Base-by-base conservation (phyloP, 768 basidiomycete genomes). In the Glaciozyma martinii region DNA sequence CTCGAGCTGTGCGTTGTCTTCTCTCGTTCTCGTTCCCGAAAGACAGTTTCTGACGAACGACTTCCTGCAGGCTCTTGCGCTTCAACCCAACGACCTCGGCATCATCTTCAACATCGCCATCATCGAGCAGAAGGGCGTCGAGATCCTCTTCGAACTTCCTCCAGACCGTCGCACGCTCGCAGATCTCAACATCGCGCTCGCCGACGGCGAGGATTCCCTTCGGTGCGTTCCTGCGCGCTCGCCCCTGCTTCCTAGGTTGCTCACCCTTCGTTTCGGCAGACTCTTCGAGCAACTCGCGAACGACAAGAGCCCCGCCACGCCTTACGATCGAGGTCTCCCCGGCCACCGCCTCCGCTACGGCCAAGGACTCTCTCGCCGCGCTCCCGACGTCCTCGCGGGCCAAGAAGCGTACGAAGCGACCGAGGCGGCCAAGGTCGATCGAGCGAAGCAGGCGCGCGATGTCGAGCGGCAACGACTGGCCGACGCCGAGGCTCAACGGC, bases 111-210 rank as follows among this genome's bases (percentile, higher is more conserved):
- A 99, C 76, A 89, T 97, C 72, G 93, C 94, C 61, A 93, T 99
- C 88, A 91, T 98, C 42, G 86, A 93, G 76, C 95, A 99, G 75
- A 97, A 97, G 77, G 86, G 89, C 0, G 89, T 90, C 0, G 94
- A 97, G 76, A 81, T 97, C 78, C 78, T 98, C 30, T 86, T 91
- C 69, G 81, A 84, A 1, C 77, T 93, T 30, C 3, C 23, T 55
- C 30, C 56, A 25, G 44, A 56, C 1, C 40, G 42, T 16, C 40
- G 56, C 8, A 57, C 56, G 12, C 56, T 57, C 42, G 42, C 42
- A 40, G 56, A 57, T 25, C 25, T 57, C 42, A 18, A 27, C 27
- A 40, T 43, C 25, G 56, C 56, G 5, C 42, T 57, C 42, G 40
- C 56, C 42, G 42, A 57, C 56, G 43, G 56, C 42, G 42, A 42